These are phyloP conservation scores for Kalaharituber pfeilii DNA, from an alignment of 2,329 filamentous ascomycete genomes.

Conservation along the genomic window DNA sequence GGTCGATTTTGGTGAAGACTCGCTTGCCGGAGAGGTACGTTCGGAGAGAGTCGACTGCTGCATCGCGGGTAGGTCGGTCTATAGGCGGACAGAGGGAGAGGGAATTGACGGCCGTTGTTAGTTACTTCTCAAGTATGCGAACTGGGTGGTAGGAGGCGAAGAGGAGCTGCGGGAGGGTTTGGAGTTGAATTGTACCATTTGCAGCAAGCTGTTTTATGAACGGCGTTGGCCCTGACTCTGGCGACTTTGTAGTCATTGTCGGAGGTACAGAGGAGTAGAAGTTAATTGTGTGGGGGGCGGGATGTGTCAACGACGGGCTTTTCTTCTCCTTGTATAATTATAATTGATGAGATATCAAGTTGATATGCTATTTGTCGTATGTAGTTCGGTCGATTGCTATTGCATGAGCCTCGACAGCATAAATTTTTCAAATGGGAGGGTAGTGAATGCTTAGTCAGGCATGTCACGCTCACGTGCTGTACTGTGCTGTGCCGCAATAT, in stretches of 20 bases:
- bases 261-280: too few species aligned
- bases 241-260: not conserved
- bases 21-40: conserved; percentile 49
- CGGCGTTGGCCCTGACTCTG: conserved; percentile 28
- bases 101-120: not conserved
- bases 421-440: too few species aligned
- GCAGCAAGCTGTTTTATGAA: conserved; percentile 74
- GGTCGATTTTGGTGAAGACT: conserved; percentile 48
- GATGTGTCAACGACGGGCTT: too few species aligned
- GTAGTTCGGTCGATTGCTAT: too few species aligned
- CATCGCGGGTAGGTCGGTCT: conserved; percentile 65
- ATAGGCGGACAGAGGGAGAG: conserved; percentile 7
- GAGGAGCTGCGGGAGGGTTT: not conserved
- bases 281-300: too few species aligned
- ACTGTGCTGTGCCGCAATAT: too few species aligned
- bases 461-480: too few species aligned
- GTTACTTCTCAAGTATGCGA: not conserved
- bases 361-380: too few species aligned
- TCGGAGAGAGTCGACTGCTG: conserved; percentile 58
- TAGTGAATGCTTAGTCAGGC: too few species aligned
- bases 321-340: too few species aligned
- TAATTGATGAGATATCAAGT: too few species aligned
- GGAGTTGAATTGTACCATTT: conserved; percentile 44
- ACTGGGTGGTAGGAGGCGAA: conserved; percentile 7
- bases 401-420: too few species aligned